Evolutionary conservation across 805 yeast species (phyloP).

Genomic region (Sugiyamaella marilandica): DNA sequence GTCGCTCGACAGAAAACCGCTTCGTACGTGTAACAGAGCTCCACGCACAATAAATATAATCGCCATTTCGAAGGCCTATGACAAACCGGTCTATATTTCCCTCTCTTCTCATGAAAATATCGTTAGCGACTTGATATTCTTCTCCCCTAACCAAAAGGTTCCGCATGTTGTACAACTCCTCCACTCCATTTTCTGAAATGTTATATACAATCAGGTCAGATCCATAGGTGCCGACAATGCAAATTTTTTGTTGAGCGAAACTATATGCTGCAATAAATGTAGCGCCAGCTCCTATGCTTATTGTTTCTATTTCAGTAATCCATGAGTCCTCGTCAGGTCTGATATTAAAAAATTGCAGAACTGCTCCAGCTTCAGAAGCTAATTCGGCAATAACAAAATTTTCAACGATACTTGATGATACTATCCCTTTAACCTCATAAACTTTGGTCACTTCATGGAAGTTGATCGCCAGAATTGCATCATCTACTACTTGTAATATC

Average conservation of each 20-base stretch:
- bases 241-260: neutral
- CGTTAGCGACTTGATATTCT: constrained; percentile 1
- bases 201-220: neutral
- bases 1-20: neutral
- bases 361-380: neutral
- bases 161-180: neutral
- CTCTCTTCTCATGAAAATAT: neutral
- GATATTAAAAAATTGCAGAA: neutral
- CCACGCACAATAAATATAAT: constrained; percentile 1
- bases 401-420: neutral
- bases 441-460: neutral
- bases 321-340: neutral
- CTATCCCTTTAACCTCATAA: neutral
- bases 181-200: neutral
- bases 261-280: neutral
- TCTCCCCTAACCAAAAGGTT: neutral
- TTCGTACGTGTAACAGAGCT: neutral
- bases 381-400: neutral
- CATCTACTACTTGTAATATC: constrained; percentile 7
- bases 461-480: constrained; percentile 9
- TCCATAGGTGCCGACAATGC: constrained; percentile 4
- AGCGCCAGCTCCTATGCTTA: neutral
- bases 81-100: neutral
- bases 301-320: neutral
- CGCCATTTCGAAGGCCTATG: constrained; percentile 8